Percentiles rank a stretch among this genome's conserved stretches.
These are phyloP conservation scores for Penicillium goetzii DNA, from an alignment of 495 filamentous ascomycete species.

Conservation along the genomic window DNA sequence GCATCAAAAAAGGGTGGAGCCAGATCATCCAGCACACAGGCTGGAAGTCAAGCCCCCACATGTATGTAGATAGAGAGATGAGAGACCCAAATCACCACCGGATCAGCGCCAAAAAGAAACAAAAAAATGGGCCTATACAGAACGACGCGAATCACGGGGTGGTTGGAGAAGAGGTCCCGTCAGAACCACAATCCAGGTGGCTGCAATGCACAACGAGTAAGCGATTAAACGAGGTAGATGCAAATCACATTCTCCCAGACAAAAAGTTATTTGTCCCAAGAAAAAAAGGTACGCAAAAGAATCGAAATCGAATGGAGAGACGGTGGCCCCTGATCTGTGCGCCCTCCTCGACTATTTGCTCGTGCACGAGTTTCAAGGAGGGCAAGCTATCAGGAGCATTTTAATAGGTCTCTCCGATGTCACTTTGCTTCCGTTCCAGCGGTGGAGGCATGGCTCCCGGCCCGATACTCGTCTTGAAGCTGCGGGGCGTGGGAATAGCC, in stretches of 20 bases:
- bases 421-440: constrained; percentile 53
- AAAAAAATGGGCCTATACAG: constrained; percentile 23
- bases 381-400: neutral
- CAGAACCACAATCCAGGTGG: constrained; percentile 25
- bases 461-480: constrained; percentile 54
- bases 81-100: constrained; percentile 6
- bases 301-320: neutral
- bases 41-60: neutral
- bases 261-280: neutral
- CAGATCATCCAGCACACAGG: neutral
- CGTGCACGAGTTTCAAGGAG: neutral
- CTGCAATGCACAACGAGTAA: constrained; percentile 10
- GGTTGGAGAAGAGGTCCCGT: constrained; percentile 4
- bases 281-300: neutral
- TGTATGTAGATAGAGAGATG: constrained; percentile 4
- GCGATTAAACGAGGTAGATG: constrained; percentile 5
- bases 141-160: constrained; percentile 13
- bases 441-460: constrained; percentile 59
- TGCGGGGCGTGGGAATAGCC: constrained; percentile 54
- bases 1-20: constrained; percentile 11
- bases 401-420: constrained; percentile 71
- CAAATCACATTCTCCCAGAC: neutral
- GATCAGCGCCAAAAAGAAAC: constrained; percentile 12
- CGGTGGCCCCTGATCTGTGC: neutral
- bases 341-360: neutral